A percentile compares a stretch with the other conserved stretches of the same genome.
phyloP scores from a whole-genome alignment of 352 stramenopile species.

The Phytophthora pluvialis region DNA sequence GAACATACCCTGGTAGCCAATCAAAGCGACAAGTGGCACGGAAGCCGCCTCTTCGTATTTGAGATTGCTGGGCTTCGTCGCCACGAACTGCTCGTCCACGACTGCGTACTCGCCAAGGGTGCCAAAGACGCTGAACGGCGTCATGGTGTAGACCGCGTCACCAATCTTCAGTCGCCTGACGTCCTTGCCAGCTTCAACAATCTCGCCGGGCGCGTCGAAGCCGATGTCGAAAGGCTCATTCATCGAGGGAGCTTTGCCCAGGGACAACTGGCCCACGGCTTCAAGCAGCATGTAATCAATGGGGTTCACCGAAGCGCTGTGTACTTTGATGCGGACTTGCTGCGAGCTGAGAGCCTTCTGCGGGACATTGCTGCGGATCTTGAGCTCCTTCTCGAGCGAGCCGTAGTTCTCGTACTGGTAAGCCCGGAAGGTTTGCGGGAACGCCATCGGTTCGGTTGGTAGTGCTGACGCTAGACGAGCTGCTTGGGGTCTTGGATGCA shows the following conservation, averaged over 20 bases:
- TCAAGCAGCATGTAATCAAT: conserved; percentile 71
- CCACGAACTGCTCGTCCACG: conserved; percentile 30
- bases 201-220: conserved; percentile 60
- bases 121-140: conserved; percentile 33
- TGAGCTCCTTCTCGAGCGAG: conserved; percentile 19
- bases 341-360: conserved; percentile 20
- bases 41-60: conserved; percentile 55
- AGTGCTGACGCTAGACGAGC: neutral
- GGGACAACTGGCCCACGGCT: conserved; percentile 28
- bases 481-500: conserved; percentile 5
- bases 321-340: conserved; percentile 68
- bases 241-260: conserved; percentile 23
- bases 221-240: conserved; percentile 46
- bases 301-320: conserved; percentile 66
- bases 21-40: conserved; percentile 51
- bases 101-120: conserved; percentile 12
- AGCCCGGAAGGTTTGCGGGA: conserved; percentile 19
- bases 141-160: conserved; percentile 64
- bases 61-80: conserved; percentile 50
- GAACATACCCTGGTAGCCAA: conserved; percentile 54
- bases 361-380: conserved; percentile 23
- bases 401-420: conserved; percentile 41
- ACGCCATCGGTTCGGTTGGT: neutral
- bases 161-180: conserved; percentile 48
- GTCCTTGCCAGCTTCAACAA: conserved; percentile 32